A percentile compares a stretch with the other conserved stretches of the same genome.
phyloP scores from a whole-genome alignment of 2,329 filamentous ascomycete genomes.

The Neurospora sp. region DNA sequence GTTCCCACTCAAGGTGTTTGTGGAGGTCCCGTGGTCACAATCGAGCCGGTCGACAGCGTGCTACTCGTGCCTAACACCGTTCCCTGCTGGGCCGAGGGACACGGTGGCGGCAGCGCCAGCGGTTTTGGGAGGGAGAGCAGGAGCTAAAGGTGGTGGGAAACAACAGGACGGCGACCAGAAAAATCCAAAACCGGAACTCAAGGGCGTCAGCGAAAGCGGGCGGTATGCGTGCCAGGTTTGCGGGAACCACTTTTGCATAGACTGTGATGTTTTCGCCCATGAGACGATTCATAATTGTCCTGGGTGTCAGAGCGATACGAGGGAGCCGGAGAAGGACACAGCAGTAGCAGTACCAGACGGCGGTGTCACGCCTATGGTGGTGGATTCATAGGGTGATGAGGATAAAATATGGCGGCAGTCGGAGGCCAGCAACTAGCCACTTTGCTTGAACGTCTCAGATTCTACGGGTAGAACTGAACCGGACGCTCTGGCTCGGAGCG shows the following conservation, averaged over 20 bases:
- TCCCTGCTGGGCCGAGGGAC: slow-evolving; percentile 43
- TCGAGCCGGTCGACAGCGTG: slow-evolving; percentile 57
- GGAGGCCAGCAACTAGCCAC: not conserved
- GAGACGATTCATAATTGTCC: slow-evolving; percentile 94
- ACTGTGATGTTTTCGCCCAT: slow-evolving; percentile 93
- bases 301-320: slow-evolving; percentile 59
- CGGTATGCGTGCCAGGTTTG: slow-evolving; percentile 88
- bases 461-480: not conserved
- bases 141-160: slow-evolving; percentile 10
- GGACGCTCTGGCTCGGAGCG: not conserved
- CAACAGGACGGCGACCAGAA: slow-evolving; percentile 4
- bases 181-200: slow-evolving; percentile 24
- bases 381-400: slow-evolving; percentile 25
- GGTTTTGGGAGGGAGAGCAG: slow-evolving; percentile 1
- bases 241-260: slow-evolving; percentile 87
- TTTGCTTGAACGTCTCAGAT: not conserved
- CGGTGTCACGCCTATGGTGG: slow-evolving; percentile 29
- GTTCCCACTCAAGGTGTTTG: slow-evolving; percentile 84
- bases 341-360: slow-evolving; percentile 1
- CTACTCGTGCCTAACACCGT: slow-evolving; percentile 66
- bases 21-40: slow-evolving; percentile 74
- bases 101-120: slow-evolving; percentile 10
- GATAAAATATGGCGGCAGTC: not conserved
- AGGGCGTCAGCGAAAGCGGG: slow-evolving; percentile 73
- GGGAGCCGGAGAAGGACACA: slow-evolving; percentile 12